phyloP scores from a whole-genome alignment of 257 asterid genomes.

The Parsonsia alboflavescens region DNA sequence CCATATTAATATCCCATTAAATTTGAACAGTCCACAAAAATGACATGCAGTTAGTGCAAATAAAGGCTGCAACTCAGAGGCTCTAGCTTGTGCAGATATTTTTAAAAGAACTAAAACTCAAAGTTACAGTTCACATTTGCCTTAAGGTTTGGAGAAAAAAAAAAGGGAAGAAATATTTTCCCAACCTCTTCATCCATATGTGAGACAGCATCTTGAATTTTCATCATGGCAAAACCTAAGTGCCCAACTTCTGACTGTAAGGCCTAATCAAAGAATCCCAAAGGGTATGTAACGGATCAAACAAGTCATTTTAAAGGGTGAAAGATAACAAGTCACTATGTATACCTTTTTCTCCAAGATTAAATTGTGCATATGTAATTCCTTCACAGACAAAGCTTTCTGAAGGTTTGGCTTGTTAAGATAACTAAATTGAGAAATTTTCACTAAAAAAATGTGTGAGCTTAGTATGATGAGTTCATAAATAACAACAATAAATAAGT shows the following conservation, averaged over 20 bases:
- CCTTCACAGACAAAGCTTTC: conserved; percentile 37
- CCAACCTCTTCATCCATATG: conserved; percentile 36
- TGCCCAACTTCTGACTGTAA: conserved; percentile 34
- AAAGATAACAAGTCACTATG: neutral
- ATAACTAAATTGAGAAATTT: neutral
- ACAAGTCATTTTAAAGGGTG: neutral
- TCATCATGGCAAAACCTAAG: conserved; percentile 28
- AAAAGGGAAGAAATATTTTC: neutral
- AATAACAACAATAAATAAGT: neutral
- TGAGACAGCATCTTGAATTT: conserved; percentile 31
- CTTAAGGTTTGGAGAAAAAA: neutral
- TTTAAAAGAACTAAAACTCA: neutral
- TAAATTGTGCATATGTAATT: conserved; percentile 31
- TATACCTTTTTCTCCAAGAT: conserved; percentile 35
- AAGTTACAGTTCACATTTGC: neutral
- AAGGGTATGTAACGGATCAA: neutral
- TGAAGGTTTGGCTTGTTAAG: conserved; percentile 41
- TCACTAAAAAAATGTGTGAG: neutral
- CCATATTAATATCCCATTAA: neutral
- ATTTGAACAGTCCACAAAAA: neutral
- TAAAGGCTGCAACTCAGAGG: neutral
- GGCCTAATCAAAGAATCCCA: conserved; percentile 25
- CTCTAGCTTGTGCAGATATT: neutral
- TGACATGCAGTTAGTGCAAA: neutral
- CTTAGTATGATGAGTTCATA: neutral